phyloP scores from a whole-genome alignment of 2,329 filamentous ascomycete species.

The Mycogone perniciosa region DNA sequence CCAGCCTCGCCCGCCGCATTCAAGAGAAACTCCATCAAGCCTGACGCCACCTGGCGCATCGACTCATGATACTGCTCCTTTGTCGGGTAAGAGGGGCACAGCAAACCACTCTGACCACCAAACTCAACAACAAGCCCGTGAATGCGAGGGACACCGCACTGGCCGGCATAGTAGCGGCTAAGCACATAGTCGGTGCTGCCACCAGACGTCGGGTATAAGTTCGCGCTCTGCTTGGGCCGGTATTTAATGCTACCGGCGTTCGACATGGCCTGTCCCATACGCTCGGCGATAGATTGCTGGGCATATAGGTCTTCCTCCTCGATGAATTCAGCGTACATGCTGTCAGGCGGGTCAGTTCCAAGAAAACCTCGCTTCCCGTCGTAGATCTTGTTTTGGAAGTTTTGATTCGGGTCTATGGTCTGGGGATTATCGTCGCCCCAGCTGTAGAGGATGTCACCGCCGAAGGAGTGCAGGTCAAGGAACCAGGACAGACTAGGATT shows the following conservation, averaged over 20 bases:
- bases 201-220: conserved; percentile 41
- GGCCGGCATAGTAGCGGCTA: conserved; percentile 33
- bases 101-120: conserved; percentile 23
- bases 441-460: conserved; percentile 45
- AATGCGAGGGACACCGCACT: conserved; percentile 31
- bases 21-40: conserved; percentile 42
- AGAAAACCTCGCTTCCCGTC: conserved; percentile 44
- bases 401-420: conserved; percentile 37
- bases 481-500: conserved; percentile 49
- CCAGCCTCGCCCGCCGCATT: conserved; percentile 20
- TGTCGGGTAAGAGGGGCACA: conserved; percentile 41
- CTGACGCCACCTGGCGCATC: conserved; percentile 39
- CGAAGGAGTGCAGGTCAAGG: conserved; percentile 51
- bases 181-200: conserved; percentile 42
- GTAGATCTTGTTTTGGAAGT: conserved; percentile 46
- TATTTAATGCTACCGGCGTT: conserved; percentile 33
- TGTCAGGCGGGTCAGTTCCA: conserved; percentile 27
- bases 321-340: conserved; percentile 41
- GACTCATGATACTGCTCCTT: conserved; percentile 35
- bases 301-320: conserved; percentile 29
- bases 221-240: conserved; percentile 30
- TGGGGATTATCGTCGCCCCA: conserved; percentile 54
- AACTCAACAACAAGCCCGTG: conserved; percentile 43
- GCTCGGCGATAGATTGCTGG: conserved; percentile 26
- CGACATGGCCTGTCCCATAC: conserved; percentile 35